Evolutionary conservation across 768 basidiomycete species (phyloP), one percentile per base, ranked within the genome.

Genomic region (Psilocybe sp.): DNA sequence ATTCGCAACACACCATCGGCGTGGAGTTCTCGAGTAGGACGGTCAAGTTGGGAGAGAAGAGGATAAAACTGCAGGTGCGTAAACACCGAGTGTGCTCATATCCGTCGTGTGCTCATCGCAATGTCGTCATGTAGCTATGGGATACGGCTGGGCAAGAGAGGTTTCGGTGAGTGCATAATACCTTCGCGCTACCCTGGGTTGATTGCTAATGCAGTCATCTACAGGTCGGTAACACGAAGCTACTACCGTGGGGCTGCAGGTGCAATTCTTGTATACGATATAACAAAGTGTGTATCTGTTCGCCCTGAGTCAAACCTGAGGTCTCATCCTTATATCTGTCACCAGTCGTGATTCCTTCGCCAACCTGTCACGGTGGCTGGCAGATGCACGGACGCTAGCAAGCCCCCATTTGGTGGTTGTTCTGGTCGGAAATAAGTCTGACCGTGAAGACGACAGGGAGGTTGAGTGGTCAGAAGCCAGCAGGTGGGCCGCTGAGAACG

Each of bases 11-110:
- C 67, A 98, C 97, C 12, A 98, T 99, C 51, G 97, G 96, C 9
- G 97, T 99, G 23, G 97, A 98, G 64, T 98, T 99, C 65, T 93
- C 93, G 14, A 96, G 93, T 64, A 78, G 94, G 58, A 94, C 93
- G 0, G 83, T 99, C 52, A 88, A 87, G 61, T 78, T 98, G 18
- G 95, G 91, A 45, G 94, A 97, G 76, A 92, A 93, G 71, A 81
- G 88, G 56, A 92, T 97, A 57, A 98, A 97, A 68, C 79, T 98
- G 35, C 96, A 98, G 83, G 94, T 93, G 40, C 55, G 80, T n/a
- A 60, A 12, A 36, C 11, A 36, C 50, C 34, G 47, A 51, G 42
- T 23, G 28, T 54, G 15, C 39, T 32, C 38, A 40, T 47, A 18
- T 47, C 16, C 42, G 42, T 55, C 48, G 50, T 46, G 33, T 51